Evolutionary conservation across 495 filamentous ascomycete species (phyloP).

Genomic region (Penicillium samsonianum): DNA sequence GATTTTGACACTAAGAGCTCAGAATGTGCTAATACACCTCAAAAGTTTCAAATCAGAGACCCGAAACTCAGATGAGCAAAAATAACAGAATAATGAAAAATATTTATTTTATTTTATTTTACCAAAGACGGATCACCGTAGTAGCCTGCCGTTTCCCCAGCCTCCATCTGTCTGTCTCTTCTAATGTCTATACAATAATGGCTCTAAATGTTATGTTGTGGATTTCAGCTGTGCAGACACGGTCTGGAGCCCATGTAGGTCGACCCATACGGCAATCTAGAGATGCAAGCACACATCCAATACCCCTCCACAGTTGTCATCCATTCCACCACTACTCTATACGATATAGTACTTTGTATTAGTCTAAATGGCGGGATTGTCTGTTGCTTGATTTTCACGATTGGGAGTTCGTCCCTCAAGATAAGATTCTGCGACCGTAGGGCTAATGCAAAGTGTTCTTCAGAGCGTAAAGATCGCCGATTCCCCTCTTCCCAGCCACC

Average conservation of each 20-base stretch:
- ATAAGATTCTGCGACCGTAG: constrained; percentile 8
- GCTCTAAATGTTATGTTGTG: background rate
- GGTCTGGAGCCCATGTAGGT: constrained; percentile 11
- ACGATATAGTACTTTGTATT: background rate
- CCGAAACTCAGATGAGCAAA: constrained; percentile 1
- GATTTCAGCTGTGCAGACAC: constrained; percentile 14
- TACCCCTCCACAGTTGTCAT: constrained; percentile 2
- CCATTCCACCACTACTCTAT: background rate
- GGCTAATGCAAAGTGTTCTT: background rate
- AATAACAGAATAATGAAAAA: background rate
- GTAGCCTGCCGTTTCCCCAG: background rate
- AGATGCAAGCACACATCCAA: constrained; percentile 4
- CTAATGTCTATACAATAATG: background rate
- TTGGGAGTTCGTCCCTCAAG: background rate
- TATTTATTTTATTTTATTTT: too few species aligned
- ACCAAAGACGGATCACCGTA: background rate
- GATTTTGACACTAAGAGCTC: background rate
- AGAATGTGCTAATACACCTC: background rate
- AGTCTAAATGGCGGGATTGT: background rate
- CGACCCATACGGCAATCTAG: constrained; percentile 10
- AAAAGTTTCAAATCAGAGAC: background rate
- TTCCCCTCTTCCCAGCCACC: constrained; percentile 4
- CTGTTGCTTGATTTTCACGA: constrained; percentile 1
- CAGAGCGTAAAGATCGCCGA: background rate
- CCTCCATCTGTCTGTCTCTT: background rate